Evolutionary conservation across 108 stramenopile genomes (phyloP), one percentile per base, ranked within the genome.

Genomic region (Discostella stelligeroides): DNA sequence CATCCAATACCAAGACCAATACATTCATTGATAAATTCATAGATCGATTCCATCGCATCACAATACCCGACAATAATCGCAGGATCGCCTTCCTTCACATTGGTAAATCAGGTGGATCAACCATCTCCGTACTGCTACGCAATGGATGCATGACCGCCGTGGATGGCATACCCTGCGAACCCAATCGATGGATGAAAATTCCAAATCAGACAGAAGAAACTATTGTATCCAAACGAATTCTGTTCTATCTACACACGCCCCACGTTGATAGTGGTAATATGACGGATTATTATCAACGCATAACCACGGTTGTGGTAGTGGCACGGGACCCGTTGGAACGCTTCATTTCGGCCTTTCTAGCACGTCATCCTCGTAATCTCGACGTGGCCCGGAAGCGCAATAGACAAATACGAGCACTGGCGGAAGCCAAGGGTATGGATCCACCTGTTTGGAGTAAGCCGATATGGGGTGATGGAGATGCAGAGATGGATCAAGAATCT

Each of bases 81-180:
- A 40, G 1, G 53, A 18, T 71, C 11, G 61, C 50, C 14, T 71
- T 71, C 37, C 43, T 88, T 0, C 87, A 88, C 76, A 70, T 88
- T 15, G 87, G 87, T 55, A 88, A 88, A 63, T 85, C 84, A 10
- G 87, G 82, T 20, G 87, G 87, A 28, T 80, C 79, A 40, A 79
- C 87, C 11, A 66, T 88, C 2, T 85, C 87, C 1, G 49, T 49
- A 1, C 70, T 83, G 17, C 45, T 88, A 15, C 84, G 82, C 15
- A 85, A 88, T 59, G 87, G 87, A 12, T 88, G 87, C 55, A 39
- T 53, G 23, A 9, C 25, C 30, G 23, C 49, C 12, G 65, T 21
- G 0, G 65, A 66, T 21, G 65, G 65, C 17, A 39, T 20, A 51
- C 7, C 38, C n/a, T 66, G 65, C 34, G 65, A 66, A 53, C 21